These are phyloP conservation scores for Blastobotrys apis DNA, from an alignment of 1,139 yeast species.

Conservation along the genomic window DNA sequence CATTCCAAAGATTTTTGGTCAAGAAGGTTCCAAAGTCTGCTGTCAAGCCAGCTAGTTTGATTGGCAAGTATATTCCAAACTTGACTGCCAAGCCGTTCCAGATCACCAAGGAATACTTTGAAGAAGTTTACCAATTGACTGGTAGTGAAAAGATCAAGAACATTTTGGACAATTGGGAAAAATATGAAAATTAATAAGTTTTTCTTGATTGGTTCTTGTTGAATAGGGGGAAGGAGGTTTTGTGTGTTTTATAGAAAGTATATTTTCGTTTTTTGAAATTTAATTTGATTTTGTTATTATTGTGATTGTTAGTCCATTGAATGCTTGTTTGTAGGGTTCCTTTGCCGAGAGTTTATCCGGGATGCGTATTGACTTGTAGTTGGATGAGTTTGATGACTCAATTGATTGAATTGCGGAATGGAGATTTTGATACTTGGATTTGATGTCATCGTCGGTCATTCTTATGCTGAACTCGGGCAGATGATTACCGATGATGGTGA, in stretches of 20 bases:
- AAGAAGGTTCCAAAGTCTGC: slow-evolving; percentile 95
- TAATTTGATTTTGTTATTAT: not conserved
- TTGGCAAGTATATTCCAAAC: slow-evolving; percentile 95
- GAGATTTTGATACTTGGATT: slow-evolving; percentile 23
- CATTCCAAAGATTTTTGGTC: slow-evolving; percentile 94
- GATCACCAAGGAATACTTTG: slow-evolving; percentile 92
- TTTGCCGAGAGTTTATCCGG: slow-evolving; percentile 23
- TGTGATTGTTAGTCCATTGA: slow-evolving; percentile 33
- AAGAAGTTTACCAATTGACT: slow-evolving; percentile 89
- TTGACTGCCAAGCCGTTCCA: slow-evolving; percentile 97
- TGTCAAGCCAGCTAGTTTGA: slow-evolving; percentile 87
- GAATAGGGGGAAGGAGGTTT: not conserved
- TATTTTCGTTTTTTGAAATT: not conserved
- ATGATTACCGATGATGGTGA: slow-evolving; percentile 35
- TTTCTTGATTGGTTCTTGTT: not conserved
- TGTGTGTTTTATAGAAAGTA: slow-evolving; percentile 22
- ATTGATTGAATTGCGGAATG: slow-evolving; percentile 14
- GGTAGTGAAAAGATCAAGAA: slow-evolving; percentile 85
- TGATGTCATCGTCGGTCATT: slow-evolving; percentile 20
- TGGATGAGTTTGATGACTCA: too few relatives aligned
- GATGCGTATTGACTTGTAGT: slow-evolving; percentile 15
- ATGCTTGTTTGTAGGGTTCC: slow-evolving; percentile 35
- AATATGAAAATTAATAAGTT: slow-evolving; percentile 43
- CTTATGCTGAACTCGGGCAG: slow-evolving; percentile 28
- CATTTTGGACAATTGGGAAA: slow-evolving; percentile 93